Evolutionary conservation across 1,139 yeast genomes (phyloP).

Genomic region (Magnusiomyces fungicola): DNA sequence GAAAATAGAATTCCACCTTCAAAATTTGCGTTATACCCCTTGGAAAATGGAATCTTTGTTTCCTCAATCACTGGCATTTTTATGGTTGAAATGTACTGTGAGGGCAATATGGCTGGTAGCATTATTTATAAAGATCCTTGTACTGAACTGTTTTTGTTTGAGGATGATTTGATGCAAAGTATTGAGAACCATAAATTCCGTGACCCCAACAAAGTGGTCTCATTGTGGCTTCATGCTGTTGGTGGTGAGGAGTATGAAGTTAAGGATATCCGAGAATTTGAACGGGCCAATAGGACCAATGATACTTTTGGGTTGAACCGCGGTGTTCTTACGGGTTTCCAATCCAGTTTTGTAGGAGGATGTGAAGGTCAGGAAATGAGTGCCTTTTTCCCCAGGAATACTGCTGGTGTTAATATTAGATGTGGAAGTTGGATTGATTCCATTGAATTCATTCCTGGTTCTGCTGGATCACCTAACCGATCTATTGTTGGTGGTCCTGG

Average conservation of each 20-base stretch:
- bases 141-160: conserved; percentile 43
- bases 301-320: conserved; percentile 16
- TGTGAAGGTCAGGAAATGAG: conserved; percentile 20
- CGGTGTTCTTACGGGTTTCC: conserved; percentile 17
- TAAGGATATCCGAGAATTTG: conserved; percentile 24
- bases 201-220: conserved; percentile 36
- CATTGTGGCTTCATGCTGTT: conserved; percentile 39
- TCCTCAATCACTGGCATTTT: conserved; percentile 60
- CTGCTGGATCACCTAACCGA: conserved; percentile 3
- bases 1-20: conserved; percentile 41
- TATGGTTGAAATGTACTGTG: conserved; percentile 56
- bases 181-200: conserved; percentile 20
- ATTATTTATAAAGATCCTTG: conserved; percentile 59
- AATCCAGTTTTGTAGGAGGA: conserved; percentile 25
- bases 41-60: conserved; percentile 45
- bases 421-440: conserved; percentile 82
- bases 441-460: conserved; percentile 34
- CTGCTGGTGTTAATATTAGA: conserved; percentile 50
- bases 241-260: conserved; percentile 30
- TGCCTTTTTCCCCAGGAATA: conserved; percentile 22
- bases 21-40: conserved; percentile 40
- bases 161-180: conserved; percentile 39
- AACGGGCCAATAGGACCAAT: conserved; percentile 14
- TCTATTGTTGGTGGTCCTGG: background rate
- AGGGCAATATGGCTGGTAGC: conserved; percentile 58